Base-by-base conservation (phyloP, 1,139 yeast genomes). In the Nakaseomyces sp. region DNA sequence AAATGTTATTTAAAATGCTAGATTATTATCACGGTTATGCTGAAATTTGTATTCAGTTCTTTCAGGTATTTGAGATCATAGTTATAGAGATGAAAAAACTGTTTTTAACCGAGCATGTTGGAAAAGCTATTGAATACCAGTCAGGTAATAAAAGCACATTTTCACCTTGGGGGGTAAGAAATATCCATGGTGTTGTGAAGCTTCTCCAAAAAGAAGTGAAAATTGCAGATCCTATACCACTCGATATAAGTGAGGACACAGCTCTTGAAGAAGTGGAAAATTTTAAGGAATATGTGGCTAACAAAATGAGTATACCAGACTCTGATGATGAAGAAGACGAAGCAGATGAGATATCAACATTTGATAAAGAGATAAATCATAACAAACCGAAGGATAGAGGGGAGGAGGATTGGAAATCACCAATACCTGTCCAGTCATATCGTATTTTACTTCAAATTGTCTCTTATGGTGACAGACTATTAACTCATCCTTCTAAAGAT, bases 11-110 rank as follows among this genome's bases (percentile, higher is more conserved):
- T 61, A 77, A 80, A 9, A 66, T 88, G 28, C 69, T 91, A 41
- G 97, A 91, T 61, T 71, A 79, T 37, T 89, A 81, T 54, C 95
- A 89, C 64, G 94, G 93, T 0, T 89, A 91, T 60, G 67, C 78
- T 1, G 68, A 71, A 13, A 66, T 91, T 18, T 80, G 86, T 40
- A 80, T 81, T 47, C 88, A 88, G 0, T 80, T 87, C 47, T 85
- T 89, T 51, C 65, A 73, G 5, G 81, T 86, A 0, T 85, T 89
- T 54, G 75, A 74, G 40, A 80, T 82, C 15, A 64, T 89, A 2
- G 71, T 81, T 1, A 65, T 65, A 15, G 85, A 82, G 55, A 69
- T 82, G 10, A 62, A 65, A 18, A 60, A 61, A 9, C 58, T 66
- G 30, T 79, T 72, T 53, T 45, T 71, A 37, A 41, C 37, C 2